Evolutionary conservation across 148 eudicot genomes (phyloP).

Genomic region (Oxyria digyna): DNA sequence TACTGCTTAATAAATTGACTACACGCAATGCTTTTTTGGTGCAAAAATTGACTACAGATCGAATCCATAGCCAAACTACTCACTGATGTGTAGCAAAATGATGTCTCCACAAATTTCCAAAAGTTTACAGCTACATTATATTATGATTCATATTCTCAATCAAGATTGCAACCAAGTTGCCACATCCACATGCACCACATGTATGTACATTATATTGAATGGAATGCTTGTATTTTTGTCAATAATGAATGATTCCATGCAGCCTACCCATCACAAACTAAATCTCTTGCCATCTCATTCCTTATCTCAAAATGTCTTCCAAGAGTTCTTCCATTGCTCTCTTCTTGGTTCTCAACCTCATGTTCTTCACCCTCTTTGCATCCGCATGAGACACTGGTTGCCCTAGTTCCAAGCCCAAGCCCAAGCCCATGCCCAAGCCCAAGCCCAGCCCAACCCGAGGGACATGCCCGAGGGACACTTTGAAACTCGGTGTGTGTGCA

Average conservation of each 20-base stretch:
- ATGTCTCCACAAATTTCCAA: neutral
- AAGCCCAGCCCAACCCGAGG: neutral
- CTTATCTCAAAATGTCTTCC: neutral
- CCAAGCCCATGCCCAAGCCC: neutral
- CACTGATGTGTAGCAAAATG: no score
- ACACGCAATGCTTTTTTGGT: no score
- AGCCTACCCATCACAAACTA: neutral
- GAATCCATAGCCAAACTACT: no score
- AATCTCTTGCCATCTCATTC: neutral
- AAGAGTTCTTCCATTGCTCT: neutral
- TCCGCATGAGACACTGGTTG: neutral
- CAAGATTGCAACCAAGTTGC: neutral
- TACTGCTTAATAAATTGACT: no score
- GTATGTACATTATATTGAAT: neutral
- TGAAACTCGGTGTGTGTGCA: neutral
- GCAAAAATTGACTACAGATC: no score
- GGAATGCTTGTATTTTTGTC: neutral
- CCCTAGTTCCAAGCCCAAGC: neutral
- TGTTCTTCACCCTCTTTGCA: neutral
- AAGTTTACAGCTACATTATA: neutral
- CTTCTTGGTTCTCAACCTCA: neutral
- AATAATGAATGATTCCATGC: neutral
- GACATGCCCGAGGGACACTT: neutral
- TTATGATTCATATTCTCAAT: neutral
- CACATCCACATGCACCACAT: neutral